A percentile compares a stretch with the other conserved stretches of the same genome.
phyloP scores from a whole-genome alignment of 257 asterid species.

The Rauvolfia tetraphylla region DNA sequence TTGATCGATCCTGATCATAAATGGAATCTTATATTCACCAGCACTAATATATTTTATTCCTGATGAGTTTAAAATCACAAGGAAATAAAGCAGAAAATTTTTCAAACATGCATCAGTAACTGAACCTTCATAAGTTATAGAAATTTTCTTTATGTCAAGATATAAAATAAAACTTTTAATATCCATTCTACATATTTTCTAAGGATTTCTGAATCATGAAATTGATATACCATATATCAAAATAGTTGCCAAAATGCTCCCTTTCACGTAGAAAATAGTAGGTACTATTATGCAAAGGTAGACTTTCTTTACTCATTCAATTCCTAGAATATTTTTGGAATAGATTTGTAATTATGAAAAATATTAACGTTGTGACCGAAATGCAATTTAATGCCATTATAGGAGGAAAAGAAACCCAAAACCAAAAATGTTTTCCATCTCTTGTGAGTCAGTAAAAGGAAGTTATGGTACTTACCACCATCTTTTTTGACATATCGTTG shows the following conservation, averaged over 20 bases:
- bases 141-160: background rate
- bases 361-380: background rate
- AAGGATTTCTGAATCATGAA: background rate
- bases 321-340: background rate
- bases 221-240: background rate
- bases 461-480: slow-evolving; percentile 44
- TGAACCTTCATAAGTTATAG: too few species aligned
- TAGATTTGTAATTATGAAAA: background rate
- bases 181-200: background rate
- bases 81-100: background rate
- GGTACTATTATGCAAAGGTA: background rate
- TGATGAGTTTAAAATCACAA: background rate
- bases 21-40: background rate
- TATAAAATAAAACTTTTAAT: background rate
- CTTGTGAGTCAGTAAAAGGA: background rate
- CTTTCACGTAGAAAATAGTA: background rate
- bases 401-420: background rate
- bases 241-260: background rate
- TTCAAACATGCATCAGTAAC: background rate
- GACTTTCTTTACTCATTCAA: background rate
- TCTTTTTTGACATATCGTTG: slow-evolving; percentile 57
- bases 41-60: background rate
- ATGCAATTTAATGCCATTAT: background rate
- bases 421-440: background rate
- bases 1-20: background rate